phyloP scores from a whole-genome alignment of 148 eudicot species.

The Rhododendron mucronatum region DNA sequence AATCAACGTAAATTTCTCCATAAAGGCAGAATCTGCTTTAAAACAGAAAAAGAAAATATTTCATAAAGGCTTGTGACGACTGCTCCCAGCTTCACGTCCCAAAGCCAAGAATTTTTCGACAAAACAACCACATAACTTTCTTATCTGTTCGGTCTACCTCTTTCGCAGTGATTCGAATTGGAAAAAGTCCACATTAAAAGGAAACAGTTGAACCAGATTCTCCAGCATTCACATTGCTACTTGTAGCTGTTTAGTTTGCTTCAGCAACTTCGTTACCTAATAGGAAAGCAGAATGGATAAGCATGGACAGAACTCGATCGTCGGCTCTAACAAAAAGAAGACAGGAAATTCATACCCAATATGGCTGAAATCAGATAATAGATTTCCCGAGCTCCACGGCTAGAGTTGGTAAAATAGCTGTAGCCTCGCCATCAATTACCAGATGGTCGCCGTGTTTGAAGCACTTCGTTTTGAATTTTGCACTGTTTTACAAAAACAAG shows the following conservation, averaged over 20 bases:
- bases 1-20: background rate
- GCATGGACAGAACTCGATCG: background rate
- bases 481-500: constrained; percentile 35
- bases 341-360: background rate
- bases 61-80: no score
- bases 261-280: background rate
- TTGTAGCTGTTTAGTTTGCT: background rate
- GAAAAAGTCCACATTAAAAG: background rate
- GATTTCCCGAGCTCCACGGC: constrained; percentile 4
- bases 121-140: no score
- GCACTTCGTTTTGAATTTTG: constrained; percentile 66
- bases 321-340: background rate
- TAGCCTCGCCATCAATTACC: constrained; percentile 74
- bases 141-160: background rate
- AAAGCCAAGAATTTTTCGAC: background rate
- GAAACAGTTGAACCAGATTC: background rate
- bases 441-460: constrained; percentile 35
- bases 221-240: background rate
- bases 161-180: background rate
- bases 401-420: constrained; percentile 23
- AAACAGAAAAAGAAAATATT: no score
- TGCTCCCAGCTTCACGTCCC: background rate
- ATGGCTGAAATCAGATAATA: background rate
- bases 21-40: background rate
- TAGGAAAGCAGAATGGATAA: background rate